These are phyloP conservation scores for Lactarius psammicola DNA, from an alignment of 768 basidiomycete genomes.

Conservation along the genomic window DNA sequence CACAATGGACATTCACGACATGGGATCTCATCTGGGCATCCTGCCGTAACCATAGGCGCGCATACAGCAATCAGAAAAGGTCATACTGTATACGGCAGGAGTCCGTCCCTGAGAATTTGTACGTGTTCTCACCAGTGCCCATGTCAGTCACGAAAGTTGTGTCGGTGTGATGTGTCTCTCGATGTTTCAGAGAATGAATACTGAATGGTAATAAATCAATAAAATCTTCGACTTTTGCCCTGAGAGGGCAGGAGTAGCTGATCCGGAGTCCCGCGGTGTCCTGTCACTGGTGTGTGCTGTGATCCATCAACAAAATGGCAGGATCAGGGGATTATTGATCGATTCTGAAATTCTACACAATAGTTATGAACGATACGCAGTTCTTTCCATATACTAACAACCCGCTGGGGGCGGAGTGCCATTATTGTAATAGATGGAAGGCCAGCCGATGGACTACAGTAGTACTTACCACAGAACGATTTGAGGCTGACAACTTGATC, in stretches of 20 bases:
- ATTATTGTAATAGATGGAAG: background rate
- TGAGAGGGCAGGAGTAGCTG: conserved; percentile 1
- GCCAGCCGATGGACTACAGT: background rate
- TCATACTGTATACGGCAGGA: background rate
- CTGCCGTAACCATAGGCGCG: conserved; percentile 6
- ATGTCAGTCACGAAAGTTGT: conserved; percentile 2
- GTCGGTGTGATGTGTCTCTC: background rate
- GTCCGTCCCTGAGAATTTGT: background rate
- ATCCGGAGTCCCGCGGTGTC: conserved; percentile 25
- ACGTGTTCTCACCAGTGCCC: background rate
- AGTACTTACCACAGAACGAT: no score
- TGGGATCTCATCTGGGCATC: background rate
- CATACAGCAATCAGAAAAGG: conserved; percentile 4
- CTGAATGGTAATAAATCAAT: background rate
- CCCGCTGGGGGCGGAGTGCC: background rate
- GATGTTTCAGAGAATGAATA: conserved; percentile 3
- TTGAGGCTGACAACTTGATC: background rate
- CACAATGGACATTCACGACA: background rate
- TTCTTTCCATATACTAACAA: background rate
- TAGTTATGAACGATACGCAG: background rate
- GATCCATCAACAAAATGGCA: background rate
- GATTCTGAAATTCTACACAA: background rate
- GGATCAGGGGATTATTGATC: background rate
- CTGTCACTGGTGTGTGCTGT: background rate
- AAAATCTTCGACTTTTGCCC: conserved; percentile 2